Conservation (phyloP, 345 rosid species). For the Eucalyptus viminalis region DNA sequence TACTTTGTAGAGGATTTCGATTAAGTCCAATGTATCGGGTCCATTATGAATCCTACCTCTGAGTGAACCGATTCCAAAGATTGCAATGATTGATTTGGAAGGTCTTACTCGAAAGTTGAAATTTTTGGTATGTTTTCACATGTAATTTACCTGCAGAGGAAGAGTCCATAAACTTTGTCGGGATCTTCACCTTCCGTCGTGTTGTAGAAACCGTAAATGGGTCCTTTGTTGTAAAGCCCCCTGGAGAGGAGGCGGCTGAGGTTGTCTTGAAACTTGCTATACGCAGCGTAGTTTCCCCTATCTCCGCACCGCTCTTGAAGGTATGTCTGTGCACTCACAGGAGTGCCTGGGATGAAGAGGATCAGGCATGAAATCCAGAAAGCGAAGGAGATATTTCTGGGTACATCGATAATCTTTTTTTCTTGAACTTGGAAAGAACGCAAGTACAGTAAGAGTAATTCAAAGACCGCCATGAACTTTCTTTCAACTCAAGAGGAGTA, state of each 20-base stretch:
- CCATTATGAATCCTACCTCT: not conserved
- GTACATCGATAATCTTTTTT: not conserved
- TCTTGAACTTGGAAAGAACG: not conserved
- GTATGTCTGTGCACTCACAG: not conserved
- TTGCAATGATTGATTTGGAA: not conserved
- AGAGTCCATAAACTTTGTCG: not conserved
- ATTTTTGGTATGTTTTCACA: not conserved
- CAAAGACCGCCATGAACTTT: not conserved
- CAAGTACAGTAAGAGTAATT: not conserved
- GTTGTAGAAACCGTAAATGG: not conserved
- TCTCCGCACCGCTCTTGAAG: not conserved
- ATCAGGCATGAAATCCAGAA: not conserved
- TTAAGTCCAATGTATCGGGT: not conserved
- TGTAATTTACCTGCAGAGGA: not conserved
- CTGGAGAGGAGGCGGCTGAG: not conserved
- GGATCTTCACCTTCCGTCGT: not conserved
- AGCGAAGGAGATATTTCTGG: not conserved
- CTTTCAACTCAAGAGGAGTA: not conserved
- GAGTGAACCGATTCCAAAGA: not conserved
- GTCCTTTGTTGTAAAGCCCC: not conserved
- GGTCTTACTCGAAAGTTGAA: not conserved
- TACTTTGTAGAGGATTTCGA: too few relatives aligned
- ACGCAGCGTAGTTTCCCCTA: not conserved
- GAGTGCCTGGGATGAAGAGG: not conserved
- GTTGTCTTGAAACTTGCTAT: not conserved